Percentiles rank a stretch among this genome's conserved stretches.
These are phyloP conservation scores for Yamadazyma blattariae DNA, from an alignment of 1,139 yeast species.

Conservation along the genomic window DNA sequence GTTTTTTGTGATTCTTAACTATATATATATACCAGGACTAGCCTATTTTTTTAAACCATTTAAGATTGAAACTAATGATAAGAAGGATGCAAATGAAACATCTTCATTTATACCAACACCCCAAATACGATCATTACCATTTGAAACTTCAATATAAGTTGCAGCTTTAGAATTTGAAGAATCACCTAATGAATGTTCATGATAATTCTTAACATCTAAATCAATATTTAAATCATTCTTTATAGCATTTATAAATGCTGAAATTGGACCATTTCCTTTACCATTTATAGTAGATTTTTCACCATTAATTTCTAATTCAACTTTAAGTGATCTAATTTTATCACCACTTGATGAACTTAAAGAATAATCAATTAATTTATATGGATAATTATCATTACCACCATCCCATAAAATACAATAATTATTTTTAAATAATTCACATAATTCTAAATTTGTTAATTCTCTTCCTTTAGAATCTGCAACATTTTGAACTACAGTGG, in stretches of 20 bases:
- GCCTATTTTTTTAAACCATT: conserved; percentile 31
- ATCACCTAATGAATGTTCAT: conserved; percentile 43
- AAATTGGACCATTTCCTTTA: conserved; percentile 48
- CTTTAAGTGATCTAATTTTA: conserved; percentile 10
- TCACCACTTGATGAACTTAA: conserved; percentile 25
- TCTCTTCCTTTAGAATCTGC: conserved; percentile 47
- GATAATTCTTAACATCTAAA: conserved; percentile 40
- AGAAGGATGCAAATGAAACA: conserved; percentile 53
- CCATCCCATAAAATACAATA: conserved; percentile 36
- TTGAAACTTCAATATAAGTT: conserved; percentile 40
- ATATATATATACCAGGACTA: too few species aligned
- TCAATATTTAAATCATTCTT: conserved; percentile 10
- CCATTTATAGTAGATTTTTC: conserved; percentile 25
- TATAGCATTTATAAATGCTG: conserved; percentile 44
- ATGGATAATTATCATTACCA: conserved; percentile 32
- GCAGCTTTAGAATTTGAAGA: conserved; percentile 47
- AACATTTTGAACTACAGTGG: conserved; percentile 35
- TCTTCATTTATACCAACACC: conserved; percentile 48
- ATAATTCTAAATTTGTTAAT: conserved; percentile 42
- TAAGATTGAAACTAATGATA: conserved; percentile 73
- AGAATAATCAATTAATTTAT: conserved; percentile 52
- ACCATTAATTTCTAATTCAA: conserved; percentile 16
- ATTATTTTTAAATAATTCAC: conserved; percentile 34
- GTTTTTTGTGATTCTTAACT: too few species aligned
- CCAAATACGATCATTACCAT: conserved; percentile 29